These are phyloP conservation scores for Suhomyces yuchorum DNA, from an alignment of 1,139 yeast genomes.

Conservation along the genomic window DNA sequence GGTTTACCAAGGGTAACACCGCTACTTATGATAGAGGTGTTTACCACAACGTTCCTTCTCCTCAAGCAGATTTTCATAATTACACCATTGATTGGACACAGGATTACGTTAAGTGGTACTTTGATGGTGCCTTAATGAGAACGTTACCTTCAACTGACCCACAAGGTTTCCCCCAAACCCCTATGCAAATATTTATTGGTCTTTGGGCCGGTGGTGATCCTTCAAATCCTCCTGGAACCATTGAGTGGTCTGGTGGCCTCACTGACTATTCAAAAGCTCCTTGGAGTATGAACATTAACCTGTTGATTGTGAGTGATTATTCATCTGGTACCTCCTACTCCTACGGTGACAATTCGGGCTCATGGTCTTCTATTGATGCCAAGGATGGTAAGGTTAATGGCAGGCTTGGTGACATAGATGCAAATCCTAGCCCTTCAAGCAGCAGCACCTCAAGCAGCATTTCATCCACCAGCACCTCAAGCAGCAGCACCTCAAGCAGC, in stretches of 20 bases:
- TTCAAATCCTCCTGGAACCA: constrained; percentile 49
- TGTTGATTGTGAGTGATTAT: constrained; percentile 36
- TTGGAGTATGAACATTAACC: constrained; percentile 35
- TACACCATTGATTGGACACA: constrained; percentile 41
- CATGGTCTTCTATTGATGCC: constrained; percentile 68
- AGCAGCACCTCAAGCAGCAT: no score
- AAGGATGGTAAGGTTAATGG: constrained; percentile 66
- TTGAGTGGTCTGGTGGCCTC: constrained; percentile 38
- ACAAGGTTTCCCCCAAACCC: constrained; percentile 53
- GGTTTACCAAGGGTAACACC: constrained; percentile 77
- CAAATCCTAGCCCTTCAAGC: constrained; percentile 4
- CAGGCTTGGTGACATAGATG: constrained; percentile 43
- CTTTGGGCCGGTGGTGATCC: constrained; percentile 47
- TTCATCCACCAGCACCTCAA: no score
- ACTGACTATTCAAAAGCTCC: constrained; percentile 41
- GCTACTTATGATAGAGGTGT: constrained; percentile 77
- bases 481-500: no score
- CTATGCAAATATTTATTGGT: constrained; percentile 50
- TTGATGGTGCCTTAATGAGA: constrained; percentile 46
- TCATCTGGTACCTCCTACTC: constrained; percentile 39
- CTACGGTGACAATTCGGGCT: constrained; percentile 61
- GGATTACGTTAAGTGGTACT: constrained; percentile 41
- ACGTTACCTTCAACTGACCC: constrained; percentile 38
- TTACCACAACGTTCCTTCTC: constrained; percentile 58
- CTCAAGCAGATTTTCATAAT: constrained; percentile 46